Evolutionary conservation across 192 early-diverging fungal genomes (phyloP).

Genomic region (Backusella parvicylindrica): DNA sequence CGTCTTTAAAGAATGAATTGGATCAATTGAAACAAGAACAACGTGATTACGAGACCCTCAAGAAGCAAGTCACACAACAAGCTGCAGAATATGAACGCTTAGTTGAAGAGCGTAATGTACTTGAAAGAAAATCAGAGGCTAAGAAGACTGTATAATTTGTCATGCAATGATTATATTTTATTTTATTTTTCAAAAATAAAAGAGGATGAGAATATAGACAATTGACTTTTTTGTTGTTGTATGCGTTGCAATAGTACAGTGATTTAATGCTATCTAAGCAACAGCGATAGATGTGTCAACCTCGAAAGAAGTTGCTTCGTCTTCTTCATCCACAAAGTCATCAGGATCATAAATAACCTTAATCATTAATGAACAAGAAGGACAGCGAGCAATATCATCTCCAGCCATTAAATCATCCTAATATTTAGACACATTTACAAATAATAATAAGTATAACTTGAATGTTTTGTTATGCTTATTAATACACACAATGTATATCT

Average conservation of each 20-base stretch:
- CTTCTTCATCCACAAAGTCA: constrained; percentile 54
- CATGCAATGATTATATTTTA: neutral
- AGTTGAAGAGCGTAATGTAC: constrained; percentile 15
- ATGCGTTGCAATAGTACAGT: neutral
- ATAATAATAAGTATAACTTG: neutral
- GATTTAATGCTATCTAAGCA: neutral
- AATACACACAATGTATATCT: constrained; percentile 66
- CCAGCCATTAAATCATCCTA: constrained; percentile 73
- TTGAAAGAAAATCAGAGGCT: neutral
- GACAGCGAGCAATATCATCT: constrained; percentile 88
- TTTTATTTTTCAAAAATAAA: neutral
- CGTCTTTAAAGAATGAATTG: constrained; percentile 8
- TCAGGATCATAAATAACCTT: constrained; percentile 87
- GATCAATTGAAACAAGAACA: constrained; percentile 19
- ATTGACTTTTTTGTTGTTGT: neutral
- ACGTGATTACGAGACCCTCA: constrained; percentile 27
- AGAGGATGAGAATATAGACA: neutral
- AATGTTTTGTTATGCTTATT: neutral
- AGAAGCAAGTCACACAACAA: constrained; percentile 22
- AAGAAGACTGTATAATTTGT: neutral
- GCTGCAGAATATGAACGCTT: constrained; percentile 23
- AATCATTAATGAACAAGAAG: constrained; percentile 89
- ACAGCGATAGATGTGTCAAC: neutral
- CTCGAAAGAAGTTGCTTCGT: constrained; percentile 34
- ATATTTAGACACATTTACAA: neutral